These are phyloP conservation scores for Boletus rufocinnamomeus DNA, from an alignment of 768 basidiomycete genomes.

Conservation along the genomic window DNA sequence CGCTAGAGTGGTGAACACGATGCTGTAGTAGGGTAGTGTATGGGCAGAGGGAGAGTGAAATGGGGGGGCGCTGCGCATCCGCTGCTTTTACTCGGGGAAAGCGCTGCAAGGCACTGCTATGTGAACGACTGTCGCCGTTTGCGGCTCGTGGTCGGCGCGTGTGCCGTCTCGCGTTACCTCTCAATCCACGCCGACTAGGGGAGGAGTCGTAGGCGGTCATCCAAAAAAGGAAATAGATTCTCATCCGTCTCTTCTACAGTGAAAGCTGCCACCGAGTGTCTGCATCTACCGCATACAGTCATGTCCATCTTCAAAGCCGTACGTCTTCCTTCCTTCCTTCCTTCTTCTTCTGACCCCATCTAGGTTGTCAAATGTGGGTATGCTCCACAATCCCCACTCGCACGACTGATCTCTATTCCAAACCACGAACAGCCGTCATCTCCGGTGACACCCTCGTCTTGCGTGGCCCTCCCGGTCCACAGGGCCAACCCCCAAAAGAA, in stretches of 20 bases:
- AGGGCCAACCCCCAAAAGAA: conserved; percentile 90
- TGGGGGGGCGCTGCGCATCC: conserved; percentile 2
- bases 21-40: conserved; percentile 7
- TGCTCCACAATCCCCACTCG: not conserved
- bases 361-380: conserved; percentile 65
- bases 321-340: conserved; percentile 32
- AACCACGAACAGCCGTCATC: conserved; percentile 62
- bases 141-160: conserved; percentile 25
- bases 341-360: not conserved
- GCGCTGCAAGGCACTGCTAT: conserved; percentile 16
- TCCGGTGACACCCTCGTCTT: conserved; percentile 90
- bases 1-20: conserved; percentile 10
- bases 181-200: too few species aligned
- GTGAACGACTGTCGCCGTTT: conserved; percentile 1
- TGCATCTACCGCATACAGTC: not conserved
- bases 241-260: not conserved
- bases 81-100: conserved; percentile 11
- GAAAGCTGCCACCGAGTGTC: too few species aligned
- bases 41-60: conserved; percentile 11
- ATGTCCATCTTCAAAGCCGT: conserved; percentile 79
- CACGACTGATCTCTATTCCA: conserved; percentile 22
- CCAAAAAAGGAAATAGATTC: conserved; percentile 3
- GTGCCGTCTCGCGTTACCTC: not conserved
- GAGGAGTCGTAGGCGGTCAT: too few species aligned
- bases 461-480: conserved; percentile 71